Evolutionary conservation across 306 rosid genomes (phyloP).

Genomic region (Senna siamea): DNA sequence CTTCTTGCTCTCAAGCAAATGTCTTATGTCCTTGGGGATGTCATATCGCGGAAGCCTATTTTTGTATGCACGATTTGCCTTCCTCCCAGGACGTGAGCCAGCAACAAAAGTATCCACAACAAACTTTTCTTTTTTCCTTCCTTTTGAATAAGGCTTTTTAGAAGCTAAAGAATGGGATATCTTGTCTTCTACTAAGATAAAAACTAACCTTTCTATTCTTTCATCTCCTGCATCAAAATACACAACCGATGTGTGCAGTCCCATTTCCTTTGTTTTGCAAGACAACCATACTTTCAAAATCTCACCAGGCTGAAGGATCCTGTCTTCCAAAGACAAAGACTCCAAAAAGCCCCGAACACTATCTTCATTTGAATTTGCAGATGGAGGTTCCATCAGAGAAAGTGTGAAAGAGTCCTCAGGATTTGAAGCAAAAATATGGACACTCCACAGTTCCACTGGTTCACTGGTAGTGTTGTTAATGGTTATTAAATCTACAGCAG

Average conservation of each 20-base stretch:
- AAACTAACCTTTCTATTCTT: conserved; percentile 72
- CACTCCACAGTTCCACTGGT: conserved; percentile 76
- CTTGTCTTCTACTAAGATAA: conserved; percentile 84
- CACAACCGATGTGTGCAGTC: conserved; percentile 69
- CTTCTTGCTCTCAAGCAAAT: conserved; percentile 55
- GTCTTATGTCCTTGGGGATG: conserved; percentile 62
- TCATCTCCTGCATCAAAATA: conserved; percentile 75
- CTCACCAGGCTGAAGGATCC: conserved; percentile 81
- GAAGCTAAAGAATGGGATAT: conserved; percentile 74
- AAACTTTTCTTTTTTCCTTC: conserved; percentile 59
- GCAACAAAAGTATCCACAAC: conserved; percentile 45
- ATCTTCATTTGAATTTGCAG: conserved; percentile 45
- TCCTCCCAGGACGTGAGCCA: conserved; percentile 55
- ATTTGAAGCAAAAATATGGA: conserved; percentile 74
- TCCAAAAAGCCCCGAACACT: conserved; percentile 53
- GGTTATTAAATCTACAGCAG: conserved; percentile 59
- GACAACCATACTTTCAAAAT: conserved; percentile 76
- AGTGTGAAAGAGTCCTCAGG: conserved; percentile 77
- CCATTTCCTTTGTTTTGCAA: conserved; percentile 83
- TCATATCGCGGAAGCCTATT: conserved; percentile 77
- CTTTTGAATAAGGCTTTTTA: conserved; percentile 61
- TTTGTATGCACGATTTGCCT: conserved; percentile 22
- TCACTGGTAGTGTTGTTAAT: conserved; percentile 69
- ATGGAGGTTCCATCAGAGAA: conserved; percentile 80
- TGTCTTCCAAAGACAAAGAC: conserved; percentile 68